phyloP scores from a whole-genome alignment of 1,139 yeast genomes.

The Taiozyma sp. region DNA sequence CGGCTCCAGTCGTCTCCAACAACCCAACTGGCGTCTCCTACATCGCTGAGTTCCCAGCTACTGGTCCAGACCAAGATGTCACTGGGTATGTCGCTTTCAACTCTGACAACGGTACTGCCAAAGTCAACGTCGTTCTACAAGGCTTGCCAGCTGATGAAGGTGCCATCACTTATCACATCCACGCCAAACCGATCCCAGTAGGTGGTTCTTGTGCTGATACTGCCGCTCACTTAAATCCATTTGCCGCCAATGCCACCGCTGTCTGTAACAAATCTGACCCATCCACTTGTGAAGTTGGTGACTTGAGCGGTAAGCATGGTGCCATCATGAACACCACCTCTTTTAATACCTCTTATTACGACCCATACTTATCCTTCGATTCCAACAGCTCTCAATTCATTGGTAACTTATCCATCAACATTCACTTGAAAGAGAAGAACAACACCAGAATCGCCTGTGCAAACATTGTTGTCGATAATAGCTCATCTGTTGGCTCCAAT shows the following conservation, averaged over 20 bases:
- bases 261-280: background rate
- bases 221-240: background rate
- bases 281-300: background rate
- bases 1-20: background rate
- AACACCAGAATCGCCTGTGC: background rate
- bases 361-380: background rate
- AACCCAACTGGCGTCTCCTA: background rate
- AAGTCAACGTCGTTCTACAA: background rate
- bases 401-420: background rate
- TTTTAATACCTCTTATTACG: background rate
- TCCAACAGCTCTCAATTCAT: background rate
- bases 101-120: background rate
- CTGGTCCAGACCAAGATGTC: background rate
- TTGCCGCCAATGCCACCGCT: background rate
- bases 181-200: background rate
- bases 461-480: background rate
- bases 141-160: background rate
- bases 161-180: background rate
- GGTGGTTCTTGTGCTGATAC: background rate
- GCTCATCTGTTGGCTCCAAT: background rate
- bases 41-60: background rate
- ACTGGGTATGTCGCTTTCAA: background rate
- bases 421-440: background rate
- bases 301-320: background rate
- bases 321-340: background rate